These are phyloP conservation scores for Zoysia matrella DNA, from an alignment of 202 grass and related monocot species.

Conservation along the genomic window DNA sequence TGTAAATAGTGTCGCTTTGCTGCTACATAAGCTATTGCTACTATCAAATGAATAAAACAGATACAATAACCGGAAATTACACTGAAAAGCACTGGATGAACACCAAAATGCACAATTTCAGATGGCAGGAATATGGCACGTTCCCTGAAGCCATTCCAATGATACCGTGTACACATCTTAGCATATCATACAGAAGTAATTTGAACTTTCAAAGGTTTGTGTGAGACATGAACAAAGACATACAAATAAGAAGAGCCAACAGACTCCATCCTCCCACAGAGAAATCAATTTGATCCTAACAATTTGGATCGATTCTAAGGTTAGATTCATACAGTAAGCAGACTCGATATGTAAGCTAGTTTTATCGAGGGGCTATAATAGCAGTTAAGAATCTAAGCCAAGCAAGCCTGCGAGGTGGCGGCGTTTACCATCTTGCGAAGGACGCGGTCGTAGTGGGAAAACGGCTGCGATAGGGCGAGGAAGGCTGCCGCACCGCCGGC, in stretches of 20 bases:
- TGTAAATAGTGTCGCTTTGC: background rate
- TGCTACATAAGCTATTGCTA: background rate
- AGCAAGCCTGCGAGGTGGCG: background rate
- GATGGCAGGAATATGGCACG: background rate
- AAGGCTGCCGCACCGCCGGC: constrained; percentile 44
- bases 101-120: background rate
- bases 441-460: constrained; percentile 78
- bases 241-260: background rate
- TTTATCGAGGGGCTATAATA: background rate
- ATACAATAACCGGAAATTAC: background rate
- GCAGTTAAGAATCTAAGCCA: background rate
- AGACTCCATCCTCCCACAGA: background rate
- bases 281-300: background rate
- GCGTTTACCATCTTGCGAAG: constrained; percentile 82
- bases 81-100: background rate
- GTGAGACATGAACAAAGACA: background rate
- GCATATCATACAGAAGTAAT: background rate
- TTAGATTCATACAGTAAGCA: background rate
- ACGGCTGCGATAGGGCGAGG: constrained; percentile 72
- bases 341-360: background rate
- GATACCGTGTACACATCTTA: background rate
- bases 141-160: background rate
- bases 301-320: background rate
- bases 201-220: background rate
- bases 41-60: background rate